Conservation (phyloP, 2,329 filamentous ascomycete species). For the Arthroderma sp. region DNA sequence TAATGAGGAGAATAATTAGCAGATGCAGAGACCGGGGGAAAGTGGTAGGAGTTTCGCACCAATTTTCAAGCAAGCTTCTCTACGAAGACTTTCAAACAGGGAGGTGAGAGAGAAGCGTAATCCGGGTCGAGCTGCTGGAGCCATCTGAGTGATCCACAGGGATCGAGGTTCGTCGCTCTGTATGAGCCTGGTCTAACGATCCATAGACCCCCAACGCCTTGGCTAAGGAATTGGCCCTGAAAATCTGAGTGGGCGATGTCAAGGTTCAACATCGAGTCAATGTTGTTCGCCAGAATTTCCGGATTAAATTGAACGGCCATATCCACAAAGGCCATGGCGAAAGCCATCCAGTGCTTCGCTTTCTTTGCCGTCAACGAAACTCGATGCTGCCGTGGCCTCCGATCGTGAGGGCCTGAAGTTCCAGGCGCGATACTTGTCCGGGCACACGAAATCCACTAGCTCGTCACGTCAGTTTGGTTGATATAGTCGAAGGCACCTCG, state of each 20-base stretch:
- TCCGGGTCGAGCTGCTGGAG: no score
- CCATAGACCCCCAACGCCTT: no score
- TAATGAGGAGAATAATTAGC: no score
- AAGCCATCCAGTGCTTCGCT: background rate
- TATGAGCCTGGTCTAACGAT: no score
- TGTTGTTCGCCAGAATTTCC: background rate
- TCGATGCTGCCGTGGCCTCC: background rate
- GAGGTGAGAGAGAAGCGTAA: no score
- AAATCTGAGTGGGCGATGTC: background rate
- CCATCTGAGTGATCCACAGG: no score
- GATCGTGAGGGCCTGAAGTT: background rate
- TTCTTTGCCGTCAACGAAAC: background rate
- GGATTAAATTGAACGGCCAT: background rate
- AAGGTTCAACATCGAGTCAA: background rate
- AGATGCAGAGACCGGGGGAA: no score
- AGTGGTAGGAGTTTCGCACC: no score
- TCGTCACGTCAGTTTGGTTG: background rate
- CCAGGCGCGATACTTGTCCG: background rate
- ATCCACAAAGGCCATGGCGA: background rate
- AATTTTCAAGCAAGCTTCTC: no score
- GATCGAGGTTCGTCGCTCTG: no score
- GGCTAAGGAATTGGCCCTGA: background rate
- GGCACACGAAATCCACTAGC: background rate
- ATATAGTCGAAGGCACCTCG: background rate
- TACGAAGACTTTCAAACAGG: no score